Evolutionary conservation across 139 green algal genomes (phyloP).

Genomic region (Chlorella vulgaris): DNA sequence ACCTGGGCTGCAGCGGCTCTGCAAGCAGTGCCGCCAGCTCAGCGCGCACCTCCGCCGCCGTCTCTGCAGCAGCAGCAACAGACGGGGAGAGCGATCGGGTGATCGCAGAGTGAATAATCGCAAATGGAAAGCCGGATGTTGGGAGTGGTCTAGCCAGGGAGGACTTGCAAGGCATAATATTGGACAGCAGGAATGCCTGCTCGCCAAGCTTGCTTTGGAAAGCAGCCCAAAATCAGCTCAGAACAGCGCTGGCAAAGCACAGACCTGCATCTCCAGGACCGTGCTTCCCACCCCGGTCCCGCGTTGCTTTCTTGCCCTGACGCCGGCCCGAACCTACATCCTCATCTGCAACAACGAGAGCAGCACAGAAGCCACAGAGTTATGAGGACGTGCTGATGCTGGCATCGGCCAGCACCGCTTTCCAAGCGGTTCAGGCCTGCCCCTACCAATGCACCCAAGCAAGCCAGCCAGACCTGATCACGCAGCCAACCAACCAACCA

Average conservation of each 20-base stretch:
- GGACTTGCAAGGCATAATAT: no score
- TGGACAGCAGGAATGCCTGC: not conserved
- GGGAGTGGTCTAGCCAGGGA: no score
- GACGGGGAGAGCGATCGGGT: not conserved
- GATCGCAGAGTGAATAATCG: not conserved
- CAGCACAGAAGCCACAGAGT: not conserved
- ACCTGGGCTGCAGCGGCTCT: slow-evolving; percentile 50
- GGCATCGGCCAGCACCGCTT: no score
- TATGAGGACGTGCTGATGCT: no score
- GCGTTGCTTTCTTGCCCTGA: slow-evolving; percentile 28
- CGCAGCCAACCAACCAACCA: not conserved
- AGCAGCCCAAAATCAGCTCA: not conserved
- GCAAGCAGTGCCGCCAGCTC: slow-evolving; percentile 53
- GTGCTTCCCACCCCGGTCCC: slow-evolving; percentile 2
- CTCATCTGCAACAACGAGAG: slow-evolving; percentile 25
- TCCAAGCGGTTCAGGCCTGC: no score
- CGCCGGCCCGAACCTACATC: slow-evolving; percentile 18
- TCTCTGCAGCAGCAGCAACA: not conserved
- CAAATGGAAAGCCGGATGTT: not conserved
- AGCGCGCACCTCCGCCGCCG: slow-evolving; percentile 24
- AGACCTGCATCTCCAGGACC: not conserved
- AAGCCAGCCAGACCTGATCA: not conserved
- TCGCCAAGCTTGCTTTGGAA: not conserved
- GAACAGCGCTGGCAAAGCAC: not conserved
- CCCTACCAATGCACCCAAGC: no score